Evolutionary conservation across 306 rosid genomes (phyloP).

Genomic region (Cicer cuneatum): DNA sequence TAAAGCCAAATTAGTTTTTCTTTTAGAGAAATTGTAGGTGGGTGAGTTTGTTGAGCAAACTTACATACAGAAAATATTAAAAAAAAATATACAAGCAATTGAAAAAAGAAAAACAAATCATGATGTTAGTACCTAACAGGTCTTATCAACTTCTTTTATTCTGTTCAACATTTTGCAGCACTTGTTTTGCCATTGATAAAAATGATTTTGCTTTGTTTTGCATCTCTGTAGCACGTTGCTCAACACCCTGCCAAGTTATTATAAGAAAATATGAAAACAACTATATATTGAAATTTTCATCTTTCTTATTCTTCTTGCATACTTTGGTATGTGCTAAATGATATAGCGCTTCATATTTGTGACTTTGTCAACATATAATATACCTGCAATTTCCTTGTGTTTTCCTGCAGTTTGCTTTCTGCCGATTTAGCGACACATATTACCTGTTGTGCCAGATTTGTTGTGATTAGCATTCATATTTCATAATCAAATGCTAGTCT

Average conservation of each 20-base stretch:
- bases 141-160: constrained; percentile 53
- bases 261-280: constrained; percentile 11
- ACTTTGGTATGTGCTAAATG: background rate
- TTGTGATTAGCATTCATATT: constrained; percentile 25
- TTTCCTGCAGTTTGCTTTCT: constrained; percentile 77
- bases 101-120: constrained; percentile 25
- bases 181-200: constrained; percentile 80
- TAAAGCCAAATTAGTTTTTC: background rate
- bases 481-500: background rate
- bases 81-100: background rate
- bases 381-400: constrained; percentile 67
- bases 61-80: too few species aligned
- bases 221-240: constrained; percentile 65
- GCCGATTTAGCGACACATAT: constrained; percentile 64
- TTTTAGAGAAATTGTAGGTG: background rate
- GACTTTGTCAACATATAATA: background rate
- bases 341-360: background rate
- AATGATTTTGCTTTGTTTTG: constrained; percentile 83
- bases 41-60: background rate
- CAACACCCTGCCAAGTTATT: constrained; percentile 61
- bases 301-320: background rate
- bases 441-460: constrained; percentile 59
- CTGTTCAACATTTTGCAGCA: constrained; percentile 68
- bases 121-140: background rate
- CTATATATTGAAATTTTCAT: background rate